Conservation (phyloP, 2,329 filamentous ascomycete species). For the Nothopassalora personata region DNA sequence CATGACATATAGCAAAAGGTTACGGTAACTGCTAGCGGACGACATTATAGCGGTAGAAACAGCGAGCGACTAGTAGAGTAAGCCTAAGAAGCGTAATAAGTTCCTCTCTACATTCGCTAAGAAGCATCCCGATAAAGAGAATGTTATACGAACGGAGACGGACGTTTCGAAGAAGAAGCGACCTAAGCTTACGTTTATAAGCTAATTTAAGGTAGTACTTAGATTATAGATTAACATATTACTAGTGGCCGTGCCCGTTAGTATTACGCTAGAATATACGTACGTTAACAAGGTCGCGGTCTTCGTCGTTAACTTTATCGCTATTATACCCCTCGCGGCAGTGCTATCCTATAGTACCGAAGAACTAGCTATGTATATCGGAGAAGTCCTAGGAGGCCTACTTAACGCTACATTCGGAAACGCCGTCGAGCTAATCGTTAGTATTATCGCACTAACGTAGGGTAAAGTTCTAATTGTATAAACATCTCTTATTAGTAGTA, state of each 20-base stretch:
- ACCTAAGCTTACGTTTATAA: conserved; percentile 27
- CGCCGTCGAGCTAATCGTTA: conserved; percentile 76
- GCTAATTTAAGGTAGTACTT: conserved; percentile 67
- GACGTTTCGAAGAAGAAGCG: conserved; percentile 22
- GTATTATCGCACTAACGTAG: conserved; percentile 79
- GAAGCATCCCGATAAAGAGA: conserved; percentile 19
- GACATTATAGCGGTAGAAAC: conserved; percentile 8
- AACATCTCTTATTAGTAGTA: conserved; percentile 93
- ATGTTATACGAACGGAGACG: conserved; percentile 8
- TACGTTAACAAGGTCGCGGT: conserved; percentile 52
- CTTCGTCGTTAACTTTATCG: conserved; percentile 73
- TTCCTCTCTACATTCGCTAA: conserved; percentile 20
- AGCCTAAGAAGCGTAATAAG: conserved; percentile 23
- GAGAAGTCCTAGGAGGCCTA: conserved; percentile 68
- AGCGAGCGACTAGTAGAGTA: conserved; percentile 9
- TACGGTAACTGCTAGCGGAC: conserved; percentile 5
- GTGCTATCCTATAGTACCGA: conserved; percentile 73
- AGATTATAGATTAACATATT: conserved; percentile 84
- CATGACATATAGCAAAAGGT: conserved; percentile 6
- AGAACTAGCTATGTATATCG: conserved; percentile 65
- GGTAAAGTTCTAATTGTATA: conserved; percentile 91
- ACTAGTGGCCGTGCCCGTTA: conserved; percentile 70
- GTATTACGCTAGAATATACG: conserved; percentile 66
- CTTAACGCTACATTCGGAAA: conserved; percentile 78
- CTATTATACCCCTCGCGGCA: conserved; percentile 69